phyloP scores from a whole-genome alignment of 1,284 basidiomycete genomes.

The Irpex sp. region DNA sequence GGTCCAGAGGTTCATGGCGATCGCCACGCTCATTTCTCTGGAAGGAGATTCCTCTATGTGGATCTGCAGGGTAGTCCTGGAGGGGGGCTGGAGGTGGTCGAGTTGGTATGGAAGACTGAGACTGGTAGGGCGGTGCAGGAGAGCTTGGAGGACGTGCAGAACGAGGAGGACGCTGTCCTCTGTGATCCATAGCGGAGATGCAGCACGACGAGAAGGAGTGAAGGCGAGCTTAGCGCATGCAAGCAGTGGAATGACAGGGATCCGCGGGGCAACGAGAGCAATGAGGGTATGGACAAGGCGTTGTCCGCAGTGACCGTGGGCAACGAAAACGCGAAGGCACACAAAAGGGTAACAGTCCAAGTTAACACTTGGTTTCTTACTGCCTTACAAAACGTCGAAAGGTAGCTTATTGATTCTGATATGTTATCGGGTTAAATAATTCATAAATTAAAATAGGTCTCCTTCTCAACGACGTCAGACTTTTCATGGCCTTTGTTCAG shows the following conservation, averaged over 20 bases:
- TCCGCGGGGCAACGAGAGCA: slow-evolving; percentile 5
- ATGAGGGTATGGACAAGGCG: slow-evolving; percentile 7
- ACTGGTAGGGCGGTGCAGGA: slow-evolving; percentile 29
- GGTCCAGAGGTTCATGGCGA: slow-evolving; percentile 51
- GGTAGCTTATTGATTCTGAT: background rate
- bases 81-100: slow-evolving; percentile 20
- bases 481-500: background rate
- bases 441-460: background rate
- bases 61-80: slow-evolving; percentile 25
- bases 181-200: slow-evolving; percentile 27
- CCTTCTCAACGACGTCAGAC: too few species aligned
- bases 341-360: background rate
- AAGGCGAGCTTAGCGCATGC: slow-evolving; percentile 22
- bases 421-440: background rate
- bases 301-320: slow-evolving; percentile 10
- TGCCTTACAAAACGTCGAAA: background rate
- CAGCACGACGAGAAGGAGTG: slow-evolving; percentile 13
- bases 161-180: slow-evolving; percentile 38
- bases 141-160: slow-evolving; percentile 32
- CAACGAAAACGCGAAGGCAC: background rate
- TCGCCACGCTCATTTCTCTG: slow-evolving; percentile 66
- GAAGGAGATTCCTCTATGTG: slow-evolving; percentile 55
- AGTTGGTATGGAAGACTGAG: slow-evolving; percentile 22
- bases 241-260: slow-evolving; percentile 17
- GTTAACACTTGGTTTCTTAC: background rate